Evolutionary conservation across 2,329 filamentous ascomycete genomes (phyloP), one percentile per base, ranked within the genome.

Genomic region (Talaromyces sp.): DNA sequence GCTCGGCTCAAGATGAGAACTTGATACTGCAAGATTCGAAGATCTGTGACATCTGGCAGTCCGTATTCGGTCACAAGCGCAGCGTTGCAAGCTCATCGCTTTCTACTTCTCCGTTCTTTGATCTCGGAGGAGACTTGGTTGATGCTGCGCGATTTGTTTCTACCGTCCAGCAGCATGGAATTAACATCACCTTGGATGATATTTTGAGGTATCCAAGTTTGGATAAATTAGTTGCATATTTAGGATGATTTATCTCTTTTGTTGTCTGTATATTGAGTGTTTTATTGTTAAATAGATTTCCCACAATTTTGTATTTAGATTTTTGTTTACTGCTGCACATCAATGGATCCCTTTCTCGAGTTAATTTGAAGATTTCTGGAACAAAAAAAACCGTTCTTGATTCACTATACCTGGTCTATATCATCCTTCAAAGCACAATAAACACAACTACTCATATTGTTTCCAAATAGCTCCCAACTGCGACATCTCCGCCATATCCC

Each of bases 401-500:
- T 31, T 10, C 27, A 31, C 25, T 5, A 31, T 27, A n/a, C 27
- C 6, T 31, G 11, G 49, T 53, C 8, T 4, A 56, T 15, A 17
- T 19, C 2, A 36, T 7, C 6, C 11, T 36, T 10, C n/a, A 38
- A 5, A 53, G 25, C 5, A 31, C 27, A 29, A 22, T 31, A 36
- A 29, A 11, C 5, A 13, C n/a, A 29, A 47, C 19, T 22, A 65
- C 19, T 65, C 63, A 61, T 65, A 65, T 10, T 45, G 47, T 17
- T 7, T 65, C 63, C 63, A 65, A 45, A 54, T n/a, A 36, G 49
- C 63, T 19, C 47, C 63, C 49, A 65, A 34, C 49, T 61, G 58
- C 15, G 25, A 11, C 63, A 65, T 65, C 49, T 65, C 63, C 8
- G 58, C 63, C 58, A 65, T 47, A 49, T 65, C 63, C 13, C 63